Base-by-base conservation (phyloP, 495 filamentous ascomycete genomes). In the Sabuloglossum arenarium region DNA sequence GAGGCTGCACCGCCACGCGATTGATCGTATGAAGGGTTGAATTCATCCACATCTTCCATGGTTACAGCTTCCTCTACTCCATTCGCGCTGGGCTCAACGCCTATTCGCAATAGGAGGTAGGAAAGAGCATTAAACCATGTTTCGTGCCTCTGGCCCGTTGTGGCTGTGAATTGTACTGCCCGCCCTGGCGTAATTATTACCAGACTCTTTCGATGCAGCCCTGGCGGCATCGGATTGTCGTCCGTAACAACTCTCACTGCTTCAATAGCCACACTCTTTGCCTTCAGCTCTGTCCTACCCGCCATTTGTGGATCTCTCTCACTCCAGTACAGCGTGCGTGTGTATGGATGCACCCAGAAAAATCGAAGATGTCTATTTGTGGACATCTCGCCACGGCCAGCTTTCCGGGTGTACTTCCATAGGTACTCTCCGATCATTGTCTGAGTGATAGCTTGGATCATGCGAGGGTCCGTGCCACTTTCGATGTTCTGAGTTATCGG, bases 331-430 rank as follows among this genome's bases (percentile, higher is more conserved):
- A 98, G 67, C 0, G 90, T 96, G 29, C 88, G 80, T 4, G 93
- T 98, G 67, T 98, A 98, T 0, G 91, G 91, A 67, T 98, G 91
- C 23, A 98, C 85, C 91, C 91, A 98, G 78, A 98, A 98, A 72
- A 94, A 98, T 28, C 91, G 81, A 32, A 86, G 79, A 65, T 98
- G 91, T 46, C 91, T 75, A 34, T 87, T 94, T 56, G 78, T 79
- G 4, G 90, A 96, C 69, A 94, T 80, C 50, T 87, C 82, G 55
- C 79, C 81, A 4, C 89, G 81, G 19, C 88, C 89, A 57, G 88
- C 75, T 68, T 86, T 93, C 59, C 93, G 82, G 0, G 90, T 97
- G 68, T 98, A 98, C 64, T 98, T 98, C 91, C 91, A 98, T 16
- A 97, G 76, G 67, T 88, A 96, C 64, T 98, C 91, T 54, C 91